Percentiles rank a stretch among this genome's conserved stretches.
phyloP scores from a whole-genome alignment of 805 yeast species.

The Clavispora vitiphila region DNA sequence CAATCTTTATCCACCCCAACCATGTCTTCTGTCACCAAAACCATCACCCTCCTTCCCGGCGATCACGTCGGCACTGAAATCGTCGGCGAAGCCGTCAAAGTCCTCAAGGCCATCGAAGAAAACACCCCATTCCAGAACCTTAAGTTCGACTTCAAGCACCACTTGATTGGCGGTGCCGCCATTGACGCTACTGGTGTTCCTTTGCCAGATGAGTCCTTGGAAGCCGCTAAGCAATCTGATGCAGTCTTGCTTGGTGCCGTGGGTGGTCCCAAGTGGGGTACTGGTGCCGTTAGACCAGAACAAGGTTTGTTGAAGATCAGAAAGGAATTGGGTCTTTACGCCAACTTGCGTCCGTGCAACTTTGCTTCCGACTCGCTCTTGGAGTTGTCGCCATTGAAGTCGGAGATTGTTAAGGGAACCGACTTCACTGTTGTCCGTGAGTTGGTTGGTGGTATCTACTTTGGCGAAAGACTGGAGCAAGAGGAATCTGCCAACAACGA shows the following conservation, averaged over 20 bases:
- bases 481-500: constrained; percentile 60
- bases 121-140: constrained; percentile 35
- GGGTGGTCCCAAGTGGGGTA: constrained; percentile 99
- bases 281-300: constrained; percentile 94
- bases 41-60: constrained; percentile 86
- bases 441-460: constrained; percentile 96
- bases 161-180: constrained; percentile 96
- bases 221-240: constrained; percentile 78
- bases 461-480: constrained; percentile 93
- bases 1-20: not conserved
- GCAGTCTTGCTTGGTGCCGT: constrained; percentile 98
- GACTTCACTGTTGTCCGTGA: constrained; percentile 93
- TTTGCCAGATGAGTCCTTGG: constrained; percentile 77
- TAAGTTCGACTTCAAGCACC: constrained; percentile 72
- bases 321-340: constrained; percentile 89
- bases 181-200: constrained; percentile 96
- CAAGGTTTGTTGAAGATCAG: constrained; percentile 93
- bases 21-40: constrained; percentile 40
- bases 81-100: constrained; percentile 86
- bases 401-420: constrained; percentile 83
- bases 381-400: constrained; percentile 82
- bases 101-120: constrained; percentile 69
- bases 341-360: constrained; percentile 94
- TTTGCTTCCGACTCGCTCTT: constrained; percentile 82
- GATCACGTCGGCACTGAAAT: constrained; percentile 96